Evolutionary conservation across 768 basidiomycete species (phyloP), one percentile per base, ranked within the genome.

Genomic region (Boletales sp.): DNA sequence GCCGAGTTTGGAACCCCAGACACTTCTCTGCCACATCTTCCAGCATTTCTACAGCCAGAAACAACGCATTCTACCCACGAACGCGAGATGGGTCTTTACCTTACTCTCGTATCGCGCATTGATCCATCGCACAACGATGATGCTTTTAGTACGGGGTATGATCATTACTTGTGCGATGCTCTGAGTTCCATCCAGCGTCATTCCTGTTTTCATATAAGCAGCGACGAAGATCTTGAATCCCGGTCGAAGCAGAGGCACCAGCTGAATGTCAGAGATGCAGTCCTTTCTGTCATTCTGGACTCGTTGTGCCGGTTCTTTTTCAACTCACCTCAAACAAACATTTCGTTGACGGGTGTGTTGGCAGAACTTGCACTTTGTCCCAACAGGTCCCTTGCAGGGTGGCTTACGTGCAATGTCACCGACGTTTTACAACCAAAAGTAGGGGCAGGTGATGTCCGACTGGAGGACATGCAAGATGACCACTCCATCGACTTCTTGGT

Each of bases 331-430:
- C 88, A 94, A 56, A 82, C 79, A 66, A 98, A 98, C 64, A 81
- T 98, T 46, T 87, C 87, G 0, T 68, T 98, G 54, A 97, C 91
- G 4, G 90, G 90, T 18, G 81, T 86, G 5, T 70, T 97, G 31
- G 83, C 90, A 4, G 80, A 83, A 11, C 71, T 98, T 15, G 90
- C 91, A 0, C 72, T 84, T n/a, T 90, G 92, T 61, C 90, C 94
- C 4, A 77, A 90, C 62, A 80, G 94, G 8, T 90, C 89, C 2
- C 73, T 97, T 21, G 82, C 86, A 0, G 93, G 94, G 1, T 98
- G 94, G 94, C 64, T 97, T 40, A 85, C 90, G 1, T 90, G 89
- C 61, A 76, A 75, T 12, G 53, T 71, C 5, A 74, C 68, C 45
- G 79, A 86, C 11, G 55, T 61, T 14, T 53, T 58, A 8, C 64